Percentiles rank a stretch among this genome's conserved stretches.
phyloP scores from a whole-genome alignment of 2,329 filamentous ascomycete species.

The Knufia fluminis region DNA sequence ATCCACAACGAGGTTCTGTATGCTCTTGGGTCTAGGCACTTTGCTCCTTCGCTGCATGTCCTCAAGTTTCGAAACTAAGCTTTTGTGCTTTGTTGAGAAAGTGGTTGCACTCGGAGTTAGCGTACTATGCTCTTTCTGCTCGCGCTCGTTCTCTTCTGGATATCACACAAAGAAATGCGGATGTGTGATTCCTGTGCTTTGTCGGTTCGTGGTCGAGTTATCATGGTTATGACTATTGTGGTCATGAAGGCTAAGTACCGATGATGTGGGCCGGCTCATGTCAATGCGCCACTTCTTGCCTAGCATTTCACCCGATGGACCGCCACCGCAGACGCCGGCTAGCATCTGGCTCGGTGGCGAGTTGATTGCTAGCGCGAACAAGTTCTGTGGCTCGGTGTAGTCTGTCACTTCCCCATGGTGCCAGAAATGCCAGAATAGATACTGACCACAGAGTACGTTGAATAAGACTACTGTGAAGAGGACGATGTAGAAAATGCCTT shows the following conservation, averaged over 20 bases:
- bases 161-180: constrained; percentile 18
- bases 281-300: constrained; percentile 37
- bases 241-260: constrained; percentile 13
- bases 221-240: neutral
- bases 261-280: constrained; percentile 36
- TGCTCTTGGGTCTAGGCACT: neutral
- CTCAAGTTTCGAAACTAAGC: neutral
- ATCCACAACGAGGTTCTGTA: neutral
- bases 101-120: neutral
- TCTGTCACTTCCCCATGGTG: constrained; percentile 58
- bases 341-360: constrained; percentile 44
- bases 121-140: neutral
- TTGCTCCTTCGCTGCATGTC: neutral
- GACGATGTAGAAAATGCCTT: constrained; percentile 58
- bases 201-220: neutral
- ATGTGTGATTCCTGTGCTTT: constrained; percentile 6
- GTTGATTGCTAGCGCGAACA: constrained; percentile 65
- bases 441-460: constrained; percentile 56
- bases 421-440: constrained; percentile 45
- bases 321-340: constrained; percentile 48
- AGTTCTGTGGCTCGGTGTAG: constrained; percentile 67
- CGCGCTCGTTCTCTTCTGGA: constrained; percentile 7
- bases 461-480: constrained; percentile 57
- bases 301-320: constrained; percentile 44
- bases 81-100: neutral